Base-by-base conservation (phyloP, 169 alveolate species). In the Cryptosporidium felis region DNA sequence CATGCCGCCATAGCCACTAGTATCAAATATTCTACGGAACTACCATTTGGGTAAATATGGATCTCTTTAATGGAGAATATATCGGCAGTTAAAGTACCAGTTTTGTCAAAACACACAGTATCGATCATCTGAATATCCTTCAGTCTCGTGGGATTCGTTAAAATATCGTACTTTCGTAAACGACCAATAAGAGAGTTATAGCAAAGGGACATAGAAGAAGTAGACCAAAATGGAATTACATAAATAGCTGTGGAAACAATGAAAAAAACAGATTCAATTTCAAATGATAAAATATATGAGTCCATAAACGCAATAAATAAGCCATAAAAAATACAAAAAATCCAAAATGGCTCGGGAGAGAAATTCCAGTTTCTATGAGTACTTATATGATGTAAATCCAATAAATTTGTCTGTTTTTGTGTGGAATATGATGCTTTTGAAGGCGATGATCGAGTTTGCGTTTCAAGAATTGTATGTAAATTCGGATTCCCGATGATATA, bases 21-120 rank as follows among this genome's bases (percentile, higher is more conserved):
- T 26, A 74, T 21, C 40, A 74, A 5, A 6, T n/a, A 8, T 5
- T 30, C 59, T 47, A 41, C 32, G 12, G 46, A 21, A n/a, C 49
- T 45, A 16, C 41, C 21, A 5, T 10, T 0, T 2, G 62, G 62
- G 21, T 74, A 74, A 8, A 74, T 74, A 34, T 53, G 59, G 2
- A 74, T 6, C 8, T 74, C 40, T 14, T 23, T 30, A 51, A 74
- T 53, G 3, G 46, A 51, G 12, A 53, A 74, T 16, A 3, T 58
- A 1, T 51, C 58, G 2, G 14, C n/a, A 36, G 85, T 74, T 26
- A 74, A 23, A 16, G 85, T 74, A 5, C 85, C 85, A 5, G 85
- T 74, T 53, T 74, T 74, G 40, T 74, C 85, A 74, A 74, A 56
- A 18, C 65, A 74, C 2, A 74, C 16, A 0, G 85, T 74, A 38